Conservation (phyloP, 495 filamentous ascomycete genomes). For the Neurospora hispaniola region DNA sequence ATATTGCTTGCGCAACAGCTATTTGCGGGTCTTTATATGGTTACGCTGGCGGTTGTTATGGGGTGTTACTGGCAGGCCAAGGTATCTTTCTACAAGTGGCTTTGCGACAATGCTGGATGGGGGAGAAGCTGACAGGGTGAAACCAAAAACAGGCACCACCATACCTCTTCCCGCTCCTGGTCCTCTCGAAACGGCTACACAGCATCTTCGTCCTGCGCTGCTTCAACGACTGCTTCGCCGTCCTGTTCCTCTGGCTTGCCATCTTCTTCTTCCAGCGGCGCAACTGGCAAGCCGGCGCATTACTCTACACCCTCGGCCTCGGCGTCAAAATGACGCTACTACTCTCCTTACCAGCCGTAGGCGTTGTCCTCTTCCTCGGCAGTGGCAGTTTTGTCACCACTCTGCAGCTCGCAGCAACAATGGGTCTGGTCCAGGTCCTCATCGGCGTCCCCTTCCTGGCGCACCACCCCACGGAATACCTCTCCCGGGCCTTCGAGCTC, state of each 20-base stretch:
- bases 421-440: constrained; percentile 63
- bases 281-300: constrained; percentile 58
- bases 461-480: constrained; percentile 56
- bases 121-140: not conserved
- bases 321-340: constrained; percentile 89
- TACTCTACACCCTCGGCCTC: constrained; percentile 67
- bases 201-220: constrained; percentile 85
- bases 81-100: constrained; percentile 24
- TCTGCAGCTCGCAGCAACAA: constrained; percentile 55
- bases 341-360: constrained; percentile 70
- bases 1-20: constrained; percentile 70
- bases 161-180: constrained; percentile 77
- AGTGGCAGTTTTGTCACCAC: constrained; percentile 46
- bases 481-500: constrained; percentile 77
- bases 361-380: constrained; percentile 58
- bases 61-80: constrained; percentile 68
- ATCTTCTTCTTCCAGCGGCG: constrained; percentile 66
- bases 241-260: constrained; percentile 68
- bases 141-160: constrained; percentile 55
- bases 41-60: constrained; percentile 64
- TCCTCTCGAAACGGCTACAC: constrained; percentile 85
- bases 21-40: constrained; percentile 70
- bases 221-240: constrained; percentile 91
- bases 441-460: constrained; percentile 70
- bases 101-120: not conserved